Evolutionary conservation across 2,329 filamentous ascomycete genomes (phyloP), one percentile per base, ranked within the genome.

Genomic region (Aureobasidium leucospermi): DNA sequence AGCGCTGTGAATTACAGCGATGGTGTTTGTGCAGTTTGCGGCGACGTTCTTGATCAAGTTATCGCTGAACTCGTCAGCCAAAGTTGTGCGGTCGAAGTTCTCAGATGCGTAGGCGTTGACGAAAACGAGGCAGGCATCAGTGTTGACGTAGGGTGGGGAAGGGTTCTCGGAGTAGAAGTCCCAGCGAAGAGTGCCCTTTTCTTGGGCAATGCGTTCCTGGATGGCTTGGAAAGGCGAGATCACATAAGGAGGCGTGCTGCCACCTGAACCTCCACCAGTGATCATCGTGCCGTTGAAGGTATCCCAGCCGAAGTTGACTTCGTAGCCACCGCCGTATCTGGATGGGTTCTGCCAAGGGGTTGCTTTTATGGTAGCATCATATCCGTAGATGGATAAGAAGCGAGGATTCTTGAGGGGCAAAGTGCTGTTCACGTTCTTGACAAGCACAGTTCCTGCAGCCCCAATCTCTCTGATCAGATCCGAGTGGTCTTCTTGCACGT

Each of bases 341-440:
- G 66, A 39, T 2, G 68, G 67, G 13, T 71, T 72, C 36, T 69
- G 65, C 70, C 70, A 72, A 9, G 48, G 8, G 66, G 66, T 19
- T 1, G 65, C 65, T 56, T 71, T 71, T 13, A 71, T 64, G 34
- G 67, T 66, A 1, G 74, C 73, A 58, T 75, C 73, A 36, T 74
- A 74, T 4, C 73, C 73, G 56, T 73, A 75, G 23, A 76, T 66
- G 47, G 67, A 70, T 7, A 75, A 61, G 59, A 70, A 73, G 4
- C 68, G 67, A 6, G 74, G 71, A 28, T 77, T 78, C 16, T 78
- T 66, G 2, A 85, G 68, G 0, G 82, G 82, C 4, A 85, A 62
- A 1, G 77, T 75, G 2, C 83, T 76, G 52, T 82, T 79, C 19
- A 79, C 79, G 60, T 88, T 84, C 72, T 92, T 93, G 36, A 85